Conservation (phyloP, 169 alveolate genomes). For the Plasmodium adleri region DNA sequence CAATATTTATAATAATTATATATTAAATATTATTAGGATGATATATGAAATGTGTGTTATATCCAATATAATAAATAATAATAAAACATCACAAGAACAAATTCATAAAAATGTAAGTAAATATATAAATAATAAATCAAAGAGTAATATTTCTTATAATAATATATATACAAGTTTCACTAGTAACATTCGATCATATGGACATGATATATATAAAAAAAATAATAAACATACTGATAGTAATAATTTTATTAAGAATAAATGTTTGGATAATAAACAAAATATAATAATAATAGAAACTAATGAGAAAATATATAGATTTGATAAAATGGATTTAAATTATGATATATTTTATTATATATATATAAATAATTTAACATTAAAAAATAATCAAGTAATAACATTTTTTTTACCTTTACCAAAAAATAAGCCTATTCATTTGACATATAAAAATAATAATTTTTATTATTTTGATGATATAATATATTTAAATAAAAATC, state of each 20-base stretch:
- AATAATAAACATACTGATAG: no score
- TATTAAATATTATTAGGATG: conserved; percentile 20
- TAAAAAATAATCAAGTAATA: conserved; percentile 39
- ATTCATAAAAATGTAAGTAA: conserved; percentile 19
- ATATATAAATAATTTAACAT: conserved; percentile 33
- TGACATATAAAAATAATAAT: conserved; percentile 25
- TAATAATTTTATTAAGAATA: background rate
- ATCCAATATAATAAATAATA: conserved; percentile 3
- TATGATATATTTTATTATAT: conserved; percentile 35
- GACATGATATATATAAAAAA: no score
- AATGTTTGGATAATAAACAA: conserved; percentile 31
- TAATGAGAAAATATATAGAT: conserved; percentile 19
- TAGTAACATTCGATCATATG: background rate
- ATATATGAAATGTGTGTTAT: conserved; percentile 40
- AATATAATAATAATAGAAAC: conserved; percentile 27
- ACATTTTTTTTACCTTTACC: conserved; percentile 55
- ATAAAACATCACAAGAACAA: conserved; percentile 10
- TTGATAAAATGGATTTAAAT: conserved; percentile 19
- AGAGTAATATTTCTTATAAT: no score
- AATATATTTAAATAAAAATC: conserved; percentile 2
- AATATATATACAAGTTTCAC: conserved; percentile 23
- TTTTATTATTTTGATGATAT: conserved; percentile 49
- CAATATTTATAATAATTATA: conserved; percentile 27
- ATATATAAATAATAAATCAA: no score
- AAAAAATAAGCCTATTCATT: conserved; percentile 28